Evolutionary conservation across 495 filamentous ascomycete species (phyloP).

Genomic region (Glarea lozoyensis): DNA sequence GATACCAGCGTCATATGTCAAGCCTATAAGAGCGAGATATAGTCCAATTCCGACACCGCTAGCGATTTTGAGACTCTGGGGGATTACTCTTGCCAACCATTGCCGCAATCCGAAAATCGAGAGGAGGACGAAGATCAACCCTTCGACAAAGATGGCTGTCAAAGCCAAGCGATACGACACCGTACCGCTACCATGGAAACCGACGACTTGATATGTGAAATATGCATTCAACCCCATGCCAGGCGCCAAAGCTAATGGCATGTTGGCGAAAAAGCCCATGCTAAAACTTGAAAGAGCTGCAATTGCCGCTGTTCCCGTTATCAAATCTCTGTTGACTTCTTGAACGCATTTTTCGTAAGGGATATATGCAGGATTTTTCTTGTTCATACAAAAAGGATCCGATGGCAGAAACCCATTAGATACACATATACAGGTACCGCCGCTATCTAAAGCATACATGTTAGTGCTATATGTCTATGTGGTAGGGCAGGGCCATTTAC

Average conservation of each 20-base stretch:
- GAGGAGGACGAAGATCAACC: constrained; percentile 59
- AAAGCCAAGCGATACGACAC: constrained; percentile 63
- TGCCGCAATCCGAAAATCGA: constrained; percentile 70
- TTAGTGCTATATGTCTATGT: constrained; percentile 10
- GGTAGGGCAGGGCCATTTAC: constrained; percentile 15
- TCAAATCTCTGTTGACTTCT: constrained; percentile 63
- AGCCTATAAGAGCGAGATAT: constrained; percentile 70
- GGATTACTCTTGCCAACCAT: constrained; percentile 72
- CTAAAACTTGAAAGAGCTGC: constrained; percentile 59
- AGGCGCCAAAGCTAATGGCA: constrained; percentile 68
- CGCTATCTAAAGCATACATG: constrained; percentile 35
- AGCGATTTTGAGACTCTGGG: constrained; percentile 73
- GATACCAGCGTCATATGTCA: constrained; percentile 73
- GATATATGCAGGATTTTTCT: constrained; percentile 27
- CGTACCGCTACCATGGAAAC: constrained; percentile 54
- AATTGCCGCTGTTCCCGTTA: constrained; percentile 75
- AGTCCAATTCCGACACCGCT: constrained; percentile 74
- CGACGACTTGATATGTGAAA: constrained; percentile 76
- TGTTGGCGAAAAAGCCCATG: constrained; percentile 63
- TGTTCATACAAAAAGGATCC: constrained; percentile 39
- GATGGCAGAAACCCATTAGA: constrained; percentile 23
- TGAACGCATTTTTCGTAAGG: constrained; percentile 56
- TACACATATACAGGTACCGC: constrained; percentile 65
- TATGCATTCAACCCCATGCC: constrained; percentile 84
- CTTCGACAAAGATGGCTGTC: constrained; percentile 78